Conservation (phyloP, 2,329 filamentous ascomycete genomes). For the Phialocephala sp. region DNA sequence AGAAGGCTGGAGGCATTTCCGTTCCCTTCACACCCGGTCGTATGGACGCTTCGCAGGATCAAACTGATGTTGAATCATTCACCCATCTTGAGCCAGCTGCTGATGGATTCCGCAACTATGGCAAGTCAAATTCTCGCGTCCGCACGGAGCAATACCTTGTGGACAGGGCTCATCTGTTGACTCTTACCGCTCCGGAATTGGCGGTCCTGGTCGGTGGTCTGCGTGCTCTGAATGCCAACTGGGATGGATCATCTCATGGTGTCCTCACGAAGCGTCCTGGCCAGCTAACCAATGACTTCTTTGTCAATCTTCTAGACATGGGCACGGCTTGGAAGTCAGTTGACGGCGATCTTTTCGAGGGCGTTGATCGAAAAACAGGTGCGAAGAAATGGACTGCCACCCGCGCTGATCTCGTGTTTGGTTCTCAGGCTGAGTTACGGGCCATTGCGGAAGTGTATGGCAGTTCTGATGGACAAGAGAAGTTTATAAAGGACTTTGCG, state of each 20-base stretch:
- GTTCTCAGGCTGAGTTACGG: slow-evolving; percentile 75
- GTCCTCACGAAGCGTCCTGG: slow-evolving; percentile 73
- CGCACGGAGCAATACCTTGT: slow-evolving; percentile 72
- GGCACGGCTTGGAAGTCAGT: slow-evolving; percentile 67
- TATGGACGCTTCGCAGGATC: slow-evolving; percentile 71
- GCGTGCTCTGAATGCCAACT: slow-evolving; percentile 73
- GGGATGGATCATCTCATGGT: slow-evolving; percentile 69
- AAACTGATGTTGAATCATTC: slow-evolving; percentile 72
- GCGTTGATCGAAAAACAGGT: slow-evolving; percentile 68
- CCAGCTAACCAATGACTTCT: slow-evolving; percentile 79
- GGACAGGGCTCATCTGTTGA: slow-evolving; percentile 74
- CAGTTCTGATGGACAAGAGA: slow-evolving; percentile 60
- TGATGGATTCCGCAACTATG: slow-evolving; percentile 85
- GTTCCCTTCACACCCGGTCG: slow-evolving; percentile 79
- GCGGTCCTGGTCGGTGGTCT: slow-evolving; percentile 75
- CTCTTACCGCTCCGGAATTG: slow-evolving; percentile 72
- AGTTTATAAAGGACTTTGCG: slow-evolving; percentile 75
- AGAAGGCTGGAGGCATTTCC: slow-evolving; percentile 69
- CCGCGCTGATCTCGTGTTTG: slow-evolving; percentile 73
- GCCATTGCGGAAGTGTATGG: slow-evolving; percentile 74
- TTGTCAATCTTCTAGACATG: slow-evolving; percentile 77
- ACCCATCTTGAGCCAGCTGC: slow-evolving; percentile 68
- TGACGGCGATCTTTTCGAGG: slow-evolving; percentile 64
- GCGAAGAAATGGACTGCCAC: slow-evolving; percentile 72
- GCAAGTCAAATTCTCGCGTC: slow-evolving; percentile 63